Base-by-base conservation (phyloP, 345 rosid genomes). In the Rhodamnia rubescens region DNA sequence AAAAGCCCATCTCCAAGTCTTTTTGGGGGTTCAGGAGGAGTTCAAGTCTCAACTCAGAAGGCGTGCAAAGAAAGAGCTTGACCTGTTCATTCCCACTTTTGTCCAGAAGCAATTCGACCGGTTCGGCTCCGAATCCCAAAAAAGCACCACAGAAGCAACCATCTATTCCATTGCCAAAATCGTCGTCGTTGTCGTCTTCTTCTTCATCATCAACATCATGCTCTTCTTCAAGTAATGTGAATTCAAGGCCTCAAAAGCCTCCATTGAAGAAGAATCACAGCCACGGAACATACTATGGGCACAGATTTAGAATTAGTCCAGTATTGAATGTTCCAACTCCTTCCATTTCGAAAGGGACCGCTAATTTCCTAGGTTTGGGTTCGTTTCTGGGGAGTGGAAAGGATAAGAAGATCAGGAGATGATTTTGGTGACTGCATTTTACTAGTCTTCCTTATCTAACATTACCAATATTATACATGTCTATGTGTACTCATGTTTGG, bases 71-170 rank as follows among this genome's bases (percentile, higher is more conserved):
- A 82, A 86, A 83, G 64, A 53, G 87, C 81, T 36, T 82, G 84
- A 81, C 75, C 27, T 86, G 88, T 59, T 47, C 83, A 3, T 78
- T 87, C 80, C 88, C 83, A 5, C 83, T 87, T 21, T 49, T 87
- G 59, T 42, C 64, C 27, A 56, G 86, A 69, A 83, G 88, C 86
- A 84, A 87, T 85, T 87, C 88, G 8, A 87, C 88, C 10, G 88
- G 88, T 10, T 84, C 88, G n/a, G 83, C 83, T 22, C 49, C 83
- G 47, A 57, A 27, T 52, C 29, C 51, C 24, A 84, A 86, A 22
- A 47, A 27, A 22, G 42, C 75, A 26, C 57, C 53, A 61, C 75
- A 78, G 42, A 78, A 81, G 75, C 88, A 84, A 47, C 81, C 85
- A 11, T 84, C 86, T 21, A 44, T 27, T 49, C 56, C 64, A 14